Evolutionary conservation across 2,329 filamentous ascomycete genomes (phyloP).

Genomic region (Aspergillus luchuensis): DNA sequence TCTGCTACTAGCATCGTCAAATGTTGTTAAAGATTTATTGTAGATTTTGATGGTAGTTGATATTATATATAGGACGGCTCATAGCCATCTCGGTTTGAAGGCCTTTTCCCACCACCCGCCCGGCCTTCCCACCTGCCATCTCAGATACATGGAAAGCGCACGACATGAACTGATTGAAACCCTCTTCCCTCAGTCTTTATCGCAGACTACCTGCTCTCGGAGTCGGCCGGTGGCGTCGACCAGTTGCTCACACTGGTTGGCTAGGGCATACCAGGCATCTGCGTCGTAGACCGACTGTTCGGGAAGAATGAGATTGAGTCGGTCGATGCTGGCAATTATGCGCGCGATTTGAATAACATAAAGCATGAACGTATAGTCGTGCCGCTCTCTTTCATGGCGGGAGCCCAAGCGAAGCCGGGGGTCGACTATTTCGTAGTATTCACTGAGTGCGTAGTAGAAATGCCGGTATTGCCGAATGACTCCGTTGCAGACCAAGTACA

Average conservation of each 20-base stretch:
- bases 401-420: neutral
- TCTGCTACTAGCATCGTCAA: too few relatives aligned
- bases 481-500: slow-evolving; percentile 4
- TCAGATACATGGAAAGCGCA: too few relatives aligned
- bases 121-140: too few relatives aligned
- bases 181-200: neutral
- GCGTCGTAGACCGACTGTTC: slow-evolving; percentile 4
- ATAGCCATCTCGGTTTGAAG: too few relatives aligned
- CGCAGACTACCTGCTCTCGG: neutral
- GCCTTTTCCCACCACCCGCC: too few relatives aligned
- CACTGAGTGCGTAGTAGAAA: slow-evolving; percentile 3
- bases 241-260: slow-evolving; percentile 4
- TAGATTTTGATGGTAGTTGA: too few relatives aligned
- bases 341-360: slow-evolving; percentile 7
- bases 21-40: too few relatives aligned
- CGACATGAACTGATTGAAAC: neutral
- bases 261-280: slow-evolving; percentile 10
- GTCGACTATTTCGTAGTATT: neutral
- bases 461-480: slow-evolving; percentile 4
- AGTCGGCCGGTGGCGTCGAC: slow-evolving; percentile 2
- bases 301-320: neutral
- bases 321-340: slow-evolving; percentile 1
- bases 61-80: too few relatives aligned
- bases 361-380: neutral
- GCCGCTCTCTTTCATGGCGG: too few relatives aligned